Base-by-base conservation (phyloP, 139 green algal genomes). In the Picochlorum sp. region DNA sequence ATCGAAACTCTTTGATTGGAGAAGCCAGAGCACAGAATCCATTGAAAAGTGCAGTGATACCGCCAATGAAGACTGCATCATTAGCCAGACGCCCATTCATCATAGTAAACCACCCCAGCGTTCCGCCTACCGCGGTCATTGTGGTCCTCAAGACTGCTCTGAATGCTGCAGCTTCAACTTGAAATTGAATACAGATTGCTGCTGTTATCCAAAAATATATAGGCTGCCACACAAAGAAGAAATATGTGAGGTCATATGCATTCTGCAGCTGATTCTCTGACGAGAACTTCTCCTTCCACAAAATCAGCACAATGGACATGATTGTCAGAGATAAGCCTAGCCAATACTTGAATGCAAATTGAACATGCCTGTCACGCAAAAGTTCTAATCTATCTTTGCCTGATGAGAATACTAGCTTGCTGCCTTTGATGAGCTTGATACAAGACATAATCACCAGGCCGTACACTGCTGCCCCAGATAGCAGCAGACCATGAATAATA, bases 141-240 rank as follows among this genome's bases (percentile, higher is more conserved):
- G 54, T 58, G n/a, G 57, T 34, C 16, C 66, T 56, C 37, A 72
- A 38, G 26, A 72, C 38, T 44, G 26, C 54, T 16, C 66, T 26
- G 2, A 72, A 58, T 21, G 57, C 21, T 9, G 66, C 49, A 15
- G 56, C 38, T 56, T 72, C 66, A 6, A 72, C 66, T 38, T 72
- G 52, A 44, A 63, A 44, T 41, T 72, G 66, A 26, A 72, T 52
- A 52, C 66, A 72, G 38, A 72, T 72, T 13, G 66, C 66, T 8
- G 57, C 44, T 13, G 66, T 72, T 16, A 72, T 67, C 41, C 23
- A 67, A 8, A 62, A 49, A 31, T 72, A 72, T 44, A 72, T 67
- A 30, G 66, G 66, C 26, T 67, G 57, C 66, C 66, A 72, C 9
- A 62, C 21, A 20, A 60, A 21, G 56, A 67, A 72, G 57, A 67